Evolutionary conservation across 768 basidiomycete species (phyloP).

Genomic region (Scleroderma bovista): DNA sequence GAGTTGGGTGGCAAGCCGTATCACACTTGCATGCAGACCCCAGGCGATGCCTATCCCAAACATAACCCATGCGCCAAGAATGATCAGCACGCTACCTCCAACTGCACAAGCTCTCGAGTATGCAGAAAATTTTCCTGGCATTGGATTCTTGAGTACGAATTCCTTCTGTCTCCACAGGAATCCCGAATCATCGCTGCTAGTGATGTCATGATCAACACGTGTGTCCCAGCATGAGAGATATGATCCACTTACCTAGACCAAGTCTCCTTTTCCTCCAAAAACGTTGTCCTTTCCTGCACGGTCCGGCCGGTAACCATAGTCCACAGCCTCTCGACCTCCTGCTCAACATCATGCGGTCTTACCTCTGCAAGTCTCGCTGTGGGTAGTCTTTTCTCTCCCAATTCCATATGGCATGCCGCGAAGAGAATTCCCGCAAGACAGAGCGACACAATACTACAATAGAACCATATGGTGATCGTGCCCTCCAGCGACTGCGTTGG

Average conservation of each 20-base stretch:
- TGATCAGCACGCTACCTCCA: conserved; percentile 18
- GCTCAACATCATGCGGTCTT: conserved; percentile 22
- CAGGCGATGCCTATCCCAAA: conserved; percentile 38
- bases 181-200: no score
- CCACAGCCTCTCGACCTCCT: conserved; percentile 27
- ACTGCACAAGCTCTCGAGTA: conserved; percentile 18
- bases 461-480: no score
- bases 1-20: conserved; percentile 11
- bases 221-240: no score
- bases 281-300: not conserved
- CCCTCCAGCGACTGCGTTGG: no score
- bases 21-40: conserved; percentile 33
- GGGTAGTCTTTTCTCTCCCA: conserved; percentile 24
- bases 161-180: not conserved
- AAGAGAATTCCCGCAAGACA: no score
- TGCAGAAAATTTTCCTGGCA: not conserved
- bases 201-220: no score
- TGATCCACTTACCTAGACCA: no score
- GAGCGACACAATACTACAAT: no score
- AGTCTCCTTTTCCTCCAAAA: no score
- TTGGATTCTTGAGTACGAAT: conserved; percentile 2
- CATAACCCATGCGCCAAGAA: conserved; percentile 37
- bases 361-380: conserved; percentile 36
- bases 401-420: conserved; percentile 18
- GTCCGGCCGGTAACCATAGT: not conserved